Conservation (phyloP, 1,139 yeast genomes). For the Yamadazyma epiphylla region DNA sequence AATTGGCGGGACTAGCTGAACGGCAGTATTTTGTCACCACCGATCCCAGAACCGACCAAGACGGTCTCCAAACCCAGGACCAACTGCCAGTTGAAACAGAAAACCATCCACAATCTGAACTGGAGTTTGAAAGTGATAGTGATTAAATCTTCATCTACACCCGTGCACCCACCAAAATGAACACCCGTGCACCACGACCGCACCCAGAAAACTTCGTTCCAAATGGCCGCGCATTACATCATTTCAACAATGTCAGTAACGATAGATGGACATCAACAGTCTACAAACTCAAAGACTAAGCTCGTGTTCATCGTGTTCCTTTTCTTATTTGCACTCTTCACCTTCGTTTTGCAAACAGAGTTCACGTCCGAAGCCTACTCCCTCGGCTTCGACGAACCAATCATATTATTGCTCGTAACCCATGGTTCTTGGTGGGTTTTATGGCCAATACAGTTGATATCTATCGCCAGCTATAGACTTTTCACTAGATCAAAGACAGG, state of each 20-base stretch:
- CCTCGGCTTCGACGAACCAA: constrained; percentile 63
- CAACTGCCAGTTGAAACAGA: neutral
- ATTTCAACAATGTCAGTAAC: constrained; percentile 16
- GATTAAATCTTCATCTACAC: constrained; percentile 5
- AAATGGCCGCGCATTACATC: no score
- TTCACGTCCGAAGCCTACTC: constrained; percentile 69
- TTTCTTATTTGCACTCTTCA: constrained; percentile 53
- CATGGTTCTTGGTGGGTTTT: constrained; percentile 78
- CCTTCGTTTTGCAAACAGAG: constrained; percentile 80
- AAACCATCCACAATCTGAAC: constrained; percentile 1
- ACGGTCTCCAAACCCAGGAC: neutral
- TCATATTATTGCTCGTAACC: constrained; percentile 61
- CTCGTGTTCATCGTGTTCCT: constrained; percentile 53
- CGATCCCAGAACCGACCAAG: constrained; percentile 1
- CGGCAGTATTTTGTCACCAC: constrained; percentile 25
- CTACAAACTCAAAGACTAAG: constrained; percentile 29
- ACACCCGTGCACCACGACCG: no score
- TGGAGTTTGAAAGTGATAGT: constrained; percentile 13
- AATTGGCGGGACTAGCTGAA: constrained; percentile 37
- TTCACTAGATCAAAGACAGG: constrained; percentile 11
- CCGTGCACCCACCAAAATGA: neutral
- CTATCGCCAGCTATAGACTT: constrained; percentile 38
- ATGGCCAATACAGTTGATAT: constrained; percentile 69
- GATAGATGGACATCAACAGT: constrained; percentile 10
- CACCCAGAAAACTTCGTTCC: no score